Evolutionary conservation across 2,329 filamentous ascomycete genomes (phyloP), one percentile per base, ranked within the genome.

Genomic region (Fusarium papillatum): DNA sequence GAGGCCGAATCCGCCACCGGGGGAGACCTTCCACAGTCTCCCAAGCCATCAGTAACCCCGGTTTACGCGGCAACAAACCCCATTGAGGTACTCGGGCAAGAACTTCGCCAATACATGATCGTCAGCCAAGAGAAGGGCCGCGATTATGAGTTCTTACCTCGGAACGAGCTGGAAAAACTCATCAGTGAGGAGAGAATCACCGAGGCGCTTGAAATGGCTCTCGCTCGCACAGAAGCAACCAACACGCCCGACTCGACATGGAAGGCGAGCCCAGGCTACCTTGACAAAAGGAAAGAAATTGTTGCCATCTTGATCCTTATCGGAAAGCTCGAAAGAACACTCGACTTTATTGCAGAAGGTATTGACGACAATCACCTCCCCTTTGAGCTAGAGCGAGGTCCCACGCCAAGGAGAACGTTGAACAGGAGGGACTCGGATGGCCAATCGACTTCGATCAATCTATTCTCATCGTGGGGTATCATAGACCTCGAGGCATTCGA

Each of bases 321-420:
- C 14, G 62, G 46, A 1, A 63, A 66, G 43, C 26, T 64, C 8
- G 29, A 31, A 16, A 10, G 8, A 8, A 72, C 66, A 4, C 24
- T 29, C 2, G 39, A 66, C 39, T 72, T 72, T 22, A 69, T 72
- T 29, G 9, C 17, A 1, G 66, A 65, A 16, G 41, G n/a, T 7
- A 53, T 72, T n/a, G 39, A 59, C 5, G 70, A 72, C 13, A 24
- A 41, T 17, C 17, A 66, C 14, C 66, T 72, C 6, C 70, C 70
- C 6, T 59, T 72, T 16, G 22, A 66, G 6, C 24, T 36, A n/a
- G 14, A 29, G 26, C 53, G 39, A 36, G 55, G 48, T 22, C 3
- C 13, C 5, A 11, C 24, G 9, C 7, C 13, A 17, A 16, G 24
- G 19, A 24, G 17, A 13, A 19, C 46, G 13, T 59, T 67, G 55